Base-by-base conservation (phyloP, 169 alveolate genomes). In the Theileria equi region DNA sequence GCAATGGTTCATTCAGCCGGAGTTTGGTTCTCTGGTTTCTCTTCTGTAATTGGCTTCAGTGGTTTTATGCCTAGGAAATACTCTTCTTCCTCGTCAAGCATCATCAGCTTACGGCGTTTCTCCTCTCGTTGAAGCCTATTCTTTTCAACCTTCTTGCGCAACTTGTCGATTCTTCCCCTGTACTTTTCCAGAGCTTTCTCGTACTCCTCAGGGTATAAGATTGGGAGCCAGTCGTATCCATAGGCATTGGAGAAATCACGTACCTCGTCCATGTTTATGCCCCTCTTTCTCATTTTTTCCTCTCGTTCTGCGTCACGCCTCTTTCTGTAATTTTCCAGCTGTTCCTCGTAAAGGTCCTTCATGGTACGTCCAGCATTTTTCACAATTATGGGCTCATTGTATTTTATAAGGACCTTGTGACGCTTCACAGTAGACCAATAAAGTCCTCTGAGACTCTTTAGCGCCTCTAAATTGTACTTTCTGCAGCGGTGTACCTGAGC, bases 221-320 rank as follows among this genome's bases (percentile, higher is more conserved):
- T 71, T 13, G 92, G 92, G 4, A 86, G 28, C 92, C 92, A 86
- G 67, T 86, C 92, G 73, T 63, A 44, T 7, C 90, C 81, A 52
- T 86, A 86, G 1, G 82, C 84, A 35, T 82, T 72, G 26, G 87
- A 77, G 48, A 86, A 86, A 65, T 86, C 92, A 29, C 86, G 48
- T n/a, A 86, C 76, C 50, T 81, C 58, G 44, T 86, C 90, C 72
- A 86, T 79, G 48, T 86, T 80, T 10, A 86, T 47, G 35, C 83
- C 83, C 32, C 80, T 70, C 31, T 62, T 43, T 57, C 60, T 58
- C 88, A 81, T 76, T 31, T 66, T 76, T 40, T 80, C 89, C 57
- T 78, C 87, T 19, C 73, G 54, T 65, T 54, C 44, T 54, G 40
- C 61, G 13, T 77, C 67, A 55, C 85, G 53, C 35, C 82, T 52